These are phyloP conservation scores for Teratosphaeria epicoccoides DNA, from an alignment of 2,329 filamentous ascomycete genomes.

Conservation along the genomic window DNA sequence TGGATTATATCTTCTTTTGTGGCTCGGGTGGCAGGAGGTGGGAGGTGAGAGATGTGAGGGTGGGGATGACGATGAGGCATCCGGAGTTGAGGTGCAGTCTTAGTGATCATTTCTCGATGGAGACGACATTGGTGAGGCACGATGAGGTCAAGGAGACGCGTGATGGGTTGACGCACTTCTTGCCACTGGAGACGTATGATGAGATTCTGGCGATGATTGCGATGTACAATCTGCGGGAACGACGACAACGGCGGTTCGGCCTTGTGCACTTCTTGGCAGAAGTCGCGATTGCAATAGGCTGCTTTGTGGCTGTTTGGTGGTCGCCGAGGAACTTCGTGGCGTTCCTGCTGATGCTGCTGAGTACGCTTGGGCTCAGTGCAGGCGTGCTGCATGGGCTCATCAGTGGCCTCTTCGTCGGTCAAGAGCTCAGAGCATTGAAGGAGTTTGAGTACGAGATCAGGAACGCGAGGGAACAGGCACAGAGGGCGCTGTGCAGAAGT, in stretches of 20 bases:
- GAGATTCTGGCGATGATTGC: slow-evolving; percentile 62
- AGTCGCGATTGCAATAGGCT: slow-evolving; percentile 57
- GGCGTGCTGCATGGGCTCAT: slow-evolving; percentile 79
- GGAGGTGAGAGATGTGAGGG: slow-evolving; percentile 58
- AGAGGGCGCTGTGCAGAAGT: not conserved
- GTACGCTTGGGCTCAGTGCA: slow-evolving; percentile 63
- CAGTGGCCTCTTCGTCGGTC: slow-evolving; percentile 73
- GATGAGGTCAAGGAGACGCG: not conserved
- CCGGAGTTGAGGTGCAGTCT: slow-evolving; percentile 72
- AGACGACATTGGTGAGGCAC: slow-evolving; percentile 55
- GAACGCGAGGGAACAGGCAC: slow-evolving; percentile 45
- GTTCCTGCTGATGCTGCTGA: slow-evolving; percentile 70
- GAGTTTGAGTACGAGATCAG: slow-evolving; percentile 92
- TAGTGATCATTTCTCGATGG: slow-evolving; percentile 90
- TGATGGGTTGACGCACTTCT: not conserved
- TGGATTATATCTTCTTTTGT: slow-evolving; percentile 86
- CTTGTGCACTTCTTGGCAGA: slow-evolving; percentile 62
- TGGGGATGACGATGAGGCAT: slow-evolving; percentile 74
- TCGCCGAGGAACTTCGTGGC: slow-evolving; percentile 62
- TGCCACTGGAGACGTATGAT: slow-evolving; percentile 42
- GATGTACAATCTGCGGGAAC: slow-evolving; percentile 60
- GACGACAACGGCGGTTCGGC: slow-evolving; percentile 59
- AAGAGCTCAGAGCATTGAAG: slow-evolving; percentile 68
- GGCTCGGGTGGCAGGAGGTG: slow-evolving; percentile 39
- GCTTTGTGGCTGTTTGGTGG: slow-evolving; percentile 79